Conservation (phyloP, 768 basidiomycete species). For the Serendipita sp. region DNA sequence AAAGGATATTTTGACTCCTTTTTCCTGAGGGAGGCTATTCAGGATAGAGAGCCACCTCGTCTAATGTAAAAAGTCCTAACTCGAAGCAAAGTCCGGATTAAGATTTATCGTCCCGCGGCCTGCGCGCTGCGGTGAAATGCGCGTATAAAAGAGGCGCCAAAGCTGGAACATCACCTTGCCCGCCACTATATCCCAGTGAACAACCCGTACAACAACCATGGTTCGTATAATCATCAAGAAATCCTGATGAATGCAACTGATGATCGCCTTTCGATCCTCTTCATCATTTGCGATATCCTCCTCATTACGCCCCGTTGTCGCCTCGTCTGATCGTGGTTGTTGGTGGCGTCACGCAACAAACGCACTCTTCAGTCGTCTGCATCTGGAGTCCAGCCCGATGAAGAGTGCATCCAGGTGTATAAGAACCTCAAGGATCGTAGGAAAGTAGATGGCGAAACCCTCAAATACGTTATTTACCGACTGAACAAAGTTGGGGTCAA, state of each 20-base stretch:
- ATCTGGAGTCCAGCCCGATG: not conserved
- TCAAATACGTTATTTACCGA: slow-evolving; percentile 29
- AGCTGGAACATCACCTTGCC: not conserved
- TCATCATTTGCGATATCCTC: slow-evolving; percentile 2
- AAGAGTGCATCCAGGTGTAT: not conserved
- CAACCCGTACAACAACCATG: too few relatives aligned
- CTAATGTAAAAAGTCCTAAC: not conserved
- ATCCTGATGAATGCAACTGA: slow-evolving; percentile 21
- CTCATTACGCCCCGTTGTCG: slow-evolving; percentile 17
- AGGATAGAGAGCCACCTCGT: too few relatives aligned
- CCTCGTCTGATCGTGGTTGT: not conserved
- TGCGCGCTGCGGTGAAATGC: not conserved
- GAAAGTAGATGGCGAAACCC: slow-evolving; percentile 23
- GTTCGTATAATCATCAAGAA: slow-evolving; percentile 10
- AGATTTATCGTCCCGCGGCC: not conserved
- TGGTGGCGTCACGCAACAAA: not conserved
- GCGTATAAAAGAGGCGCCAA: not conserved
- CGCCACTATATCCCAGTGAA: not conserved
- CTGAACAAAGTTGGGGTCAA: slow-evolving; percentile 19
- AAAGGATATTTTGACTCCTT: too few relatives aligned
- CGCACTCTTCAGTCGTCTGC: not conserved
- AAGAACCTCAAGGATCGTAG: slow-evolving; percentile 16
- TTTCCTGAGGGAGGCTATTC: too few relatives aligned
- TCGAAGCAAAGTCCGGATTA: not conserved
- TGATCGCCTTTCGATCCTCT: slow-evolving; percentile 18